Evolutionary conservation across 352 stramenopile species (phyloP).

Genomic region (Globisporangium barbulae): DNA sequence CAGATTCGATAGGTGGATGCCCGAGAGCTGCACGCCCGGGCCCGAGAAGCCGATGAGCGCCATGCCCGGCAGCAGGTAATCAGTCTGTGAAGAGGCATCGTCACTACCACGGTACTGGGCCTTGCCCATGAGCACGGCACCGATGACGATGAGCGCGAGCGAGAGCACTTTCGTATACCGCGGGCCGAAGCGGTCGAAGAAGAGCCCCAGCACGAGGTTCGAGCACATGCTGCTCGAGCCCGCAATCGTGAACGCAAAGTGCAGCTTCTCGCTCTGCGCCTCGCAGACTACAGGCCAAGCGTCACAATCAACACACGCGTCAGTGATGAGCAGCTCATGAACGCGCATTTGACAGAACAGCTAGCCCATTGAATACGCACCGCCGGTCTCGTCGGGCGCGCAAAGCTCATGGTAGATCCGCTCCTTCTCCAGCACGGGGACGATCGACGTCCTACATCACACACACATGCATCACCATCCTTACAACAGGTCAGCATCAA

Average conservation of each 20-base stretch:
- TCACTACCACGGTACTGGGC: slow-evolving; percentile 24
- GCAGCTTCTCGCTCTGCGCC: slow-evolving; percentile 49
- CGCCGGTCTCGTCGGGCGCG: slow-evolving; percentile 22
- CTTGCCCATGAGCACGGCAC: slow-evolving; percentile 47
- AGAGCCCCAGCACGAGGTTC: slow-evolving; percentile 55
- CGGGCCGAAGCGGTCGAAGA: slow-evolving; percentile 61
- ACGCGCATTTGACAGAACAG: not conserved
- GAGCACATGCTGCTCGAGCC: slow-evolving; percentile 60
- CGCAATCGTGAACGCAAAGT: slow-evolving; percentile 61
- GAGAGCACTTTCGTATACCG: slow-evolving; percentile 54
- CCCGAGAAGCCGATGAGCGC: slow-evolving; percentile 59
- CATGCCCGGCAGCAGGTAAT: slow-evolving; percentile 62
- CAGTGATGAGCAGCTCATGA: not conserved
- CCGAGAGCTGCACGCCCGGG: slow-evolving; percentile 59
- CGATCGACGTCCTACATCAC: slow-evolving; percentile 42
- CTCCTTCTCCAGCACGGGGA: slow-evolving; percentile 58
- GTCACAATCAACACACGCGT: not conserved
- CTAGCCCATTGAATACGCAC: slow-evolving; percentile 22
- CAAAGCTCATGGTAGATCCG: slow-evolving; percentile 59
- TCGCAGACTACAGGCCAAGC: slow-evolving; percentile 34
- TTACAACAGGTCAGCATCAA: not conserved
- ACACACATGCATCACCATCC: slow-evolving; percentile 12
- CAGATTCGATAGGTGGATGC: slow-evolving; percentile 74
- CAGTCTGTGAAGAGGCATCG: slow-evolving; percentile 11
- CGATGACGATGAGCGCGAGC: slow-evolving; percentile 40